phyloP scores from a whole-genome alignment of 148 eudicot genomes.

The Rhododendron ferrugineum region DNA sequence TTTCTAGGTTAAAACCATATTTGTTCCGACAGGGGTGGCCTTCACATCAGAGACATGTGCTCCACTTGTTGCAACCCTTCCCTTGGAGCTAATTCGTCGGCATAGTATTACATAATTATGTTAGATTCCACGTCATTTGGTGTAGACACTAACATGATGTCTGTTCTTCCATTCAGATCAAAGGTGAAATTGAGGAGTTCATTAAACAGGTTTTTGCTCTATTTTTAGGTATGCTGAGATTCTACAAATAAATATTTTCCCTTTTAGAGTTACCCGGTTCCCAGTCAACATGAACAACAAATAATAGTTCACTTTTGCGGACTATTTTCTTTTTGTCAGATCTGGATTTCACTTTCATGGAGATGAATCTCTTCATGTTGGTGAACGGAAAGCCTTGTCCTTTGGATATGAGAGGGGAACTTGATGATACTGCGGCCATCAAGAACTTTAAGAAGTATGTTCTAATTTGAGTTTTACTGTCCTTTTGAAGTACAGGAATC shows the following conservation, averaged over 20 bases:
- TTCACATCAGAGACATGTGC: slow-evolving; percentile 85
- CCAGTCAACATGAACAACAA: not conserved
- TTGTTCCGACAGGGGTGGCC: slow-evolving; percentile 68
- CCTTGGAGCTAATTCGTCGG: slow-evolving; percentile 67
- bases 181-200: slow-evolving; percentile 79
- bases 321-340: not conserved
- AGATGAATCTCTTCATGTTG: slow-evolving; percentile 21
- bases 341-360: slow-evolving; percentile 25
- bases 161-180: slow-evolving; percentile 44
- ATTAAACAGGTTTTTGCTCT: slow-evolving; percentile 57
- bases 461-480: not conserved
- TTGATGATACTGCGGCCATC: slow-evolving; percentile 19
- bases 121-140: not conserved
- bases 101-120: not conserved
- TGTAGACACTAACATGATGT: not conserved
- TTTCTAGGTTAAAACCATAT: slow-evolving; percentile 83
- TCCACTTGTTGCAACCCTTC: slow-evolving; percentile 91
- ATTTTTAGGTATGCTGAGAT: slow-evolving; percentile 56
- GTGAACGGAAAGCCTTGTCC: slow-evolving; percentile 22
- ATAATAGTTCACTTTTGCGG: not conserved
- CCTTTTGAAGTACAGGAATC: not conserved
- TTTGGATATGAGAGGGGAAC: slow-evolving; percentile 26
- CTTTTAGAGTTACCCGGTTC: not conserved
- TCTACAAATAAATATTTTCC: not conserved
- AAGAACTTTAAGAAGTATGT: slow-evolving; percentile 22